A percentile compares a stretch with the other conserved stretches of the same genome.
These are phyloP conservation scores for Ogataea kodamae DNA, from an alignment of 805 yeast genomes.

Conservation along the genomic window DNA sequence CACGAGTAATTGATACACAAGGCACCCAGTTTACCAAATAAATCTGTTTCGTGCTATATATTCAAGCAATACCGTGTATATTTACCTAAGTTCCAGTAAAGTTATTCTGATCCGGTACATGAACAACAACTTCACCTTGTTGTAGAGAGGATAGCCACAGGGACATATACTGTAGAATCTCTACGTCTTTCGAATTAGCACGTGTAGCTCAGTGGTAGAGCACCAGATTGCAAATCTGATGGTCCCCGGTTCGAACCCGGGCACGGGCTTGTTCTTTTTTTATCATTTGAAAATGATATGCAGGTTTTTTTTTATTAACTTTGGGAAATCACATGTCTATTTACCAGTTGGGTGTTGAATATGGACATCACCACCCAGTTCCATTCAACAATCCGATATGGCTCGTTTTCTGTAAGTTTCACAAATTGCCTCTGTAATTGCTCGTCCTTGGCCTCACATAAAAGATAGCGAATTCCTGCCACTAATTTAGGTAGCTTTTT, in stretches of 20 bases:
- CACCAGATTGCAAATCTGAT: constrained; percentile 98
- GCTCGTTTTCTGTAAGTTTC: constrained; percentile 20
- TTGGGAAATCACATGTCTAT: constrained; percentile 20
- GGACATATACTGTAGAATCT: no score
- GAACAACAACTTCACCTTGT: no score
- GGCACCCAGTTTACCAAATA: no score
- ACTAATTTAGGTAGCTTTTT: constrained; percentile 16
- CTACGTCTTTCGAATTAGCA: constrained; percentile 13
- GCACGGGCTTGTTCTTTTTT: constrained; percentile 57
- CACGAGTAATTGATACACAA: no score
- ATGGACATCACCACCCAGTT: constrained; percentile 60
- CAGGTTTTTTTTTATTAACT: constrained; percentile 1
- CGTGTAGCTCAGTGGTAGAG: constrained; percentile 95
- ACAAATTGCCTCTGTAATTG: constrained; percentile 30
- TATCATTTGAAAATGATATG: neutral
- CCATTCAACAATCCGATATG: constrained; percentile 51
- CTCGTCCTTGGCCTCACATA: constrained; percentile 32
- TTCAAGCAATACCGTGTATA: no score
- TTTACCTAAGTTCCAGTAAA: no score
- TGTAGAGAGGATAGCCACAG: no score
- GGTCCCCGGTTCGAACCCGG: constrained; percentile 98
- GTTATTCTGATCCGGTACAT: no score
- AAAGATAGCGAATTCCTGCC: constrained; percentile 21
- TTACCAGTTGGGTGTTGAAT: constrained; percentile 40
- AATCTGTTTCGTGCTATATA: no score